Base-by-base conservation (phyloP, 2,329 filamentous ascomycete genomes). In the Aspergillus aculeatus region DNA sequence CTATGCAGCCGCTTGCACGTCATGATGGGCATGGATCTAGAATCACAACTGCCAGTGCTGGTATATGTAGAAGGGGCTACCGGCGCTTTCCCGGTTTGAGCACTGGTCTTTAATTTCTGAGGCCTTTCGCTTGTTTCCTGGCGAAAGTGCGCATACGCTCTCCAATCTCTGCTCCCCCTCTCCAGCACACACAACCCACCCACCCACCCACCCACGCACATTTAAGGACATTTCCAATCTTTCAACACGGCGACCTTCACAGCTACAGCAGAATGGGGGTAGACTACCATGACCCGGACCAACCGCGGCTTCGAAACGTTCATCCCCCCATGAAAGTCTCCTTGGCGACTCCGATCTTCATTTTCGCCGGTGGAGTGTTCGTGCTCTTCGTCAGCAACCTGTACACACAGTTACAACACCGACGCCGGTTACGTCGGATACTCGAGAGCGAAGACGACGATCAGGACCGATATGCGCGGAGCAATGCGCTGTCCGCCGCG, bases 281-380 rank as follows among this genome's bases (percentile, higher is more conserved):
- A 31, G 65, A 74, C 60, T 66, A 69, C 47, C 47, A 67, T 60
- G 61, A 58, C 54, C 64, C 68, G 50, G 71, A 69, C 48, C 56
- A 58, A 47, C 64, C 67, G 38, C 69, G 70, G 52, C 58, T 60
- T 26, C 54, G 41, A 10, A 29, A 55, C 23, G 66, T 64, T 50
- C 68, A 73, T 54, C 67, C 66, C 26, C 68, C 70, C 10, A 74
- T 74, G 72, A 71, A 73, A 49, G 67, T 70, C 5, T 64, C 63
- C 12, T 57, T 74, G 56, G 71, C 69, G n/a, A 67, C 71, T 2
- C 71, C 72, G 31, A 60, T 74, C 11, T 73, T 71, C 50, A 65
- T 67, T 26, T 62, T 72, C 5, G 69, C 62, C 4, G 72, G 67
- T 1, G 56, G 68, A 1, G 50, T 74, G 31, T 32, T 57, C 14